Conservation (phyloP, 768 basidiomycete genomes). For the Antrodiella citrinella region DNA sequence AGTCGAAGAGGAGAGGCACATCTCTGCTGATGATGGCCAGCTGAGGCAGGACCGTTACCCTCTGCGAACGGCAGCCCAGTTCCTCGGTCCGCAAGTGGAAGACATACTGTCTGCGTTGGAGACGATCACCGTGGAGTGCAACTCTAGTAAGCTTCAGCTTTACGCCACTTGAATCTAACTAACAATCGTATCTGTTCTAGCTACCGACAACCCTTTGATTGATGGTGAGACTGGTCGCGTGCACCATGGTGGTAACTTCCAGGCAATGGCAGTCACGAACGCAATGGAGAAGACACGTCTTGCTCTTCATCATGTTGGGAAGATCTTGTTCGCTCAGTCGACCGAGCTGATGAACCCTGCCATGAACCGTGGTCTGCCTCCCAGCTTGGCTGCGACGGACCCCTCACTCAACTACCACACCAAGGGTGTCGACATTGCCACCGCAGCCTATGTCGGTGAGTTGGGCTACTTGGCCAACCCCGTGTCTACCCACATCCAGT, state of each 20-base stretch:
- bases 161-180: no score
- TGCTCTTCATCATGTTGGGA: constrained; percentile 42
- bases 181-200: constrained; percentile 28
- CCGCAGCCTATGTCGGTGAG: constrained; percentile 76
- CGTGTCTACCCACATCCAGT: constrained; percentile 77
- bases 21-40: constrained; percentile 63
- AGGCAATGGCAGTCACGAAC: constrained; percentile 79
- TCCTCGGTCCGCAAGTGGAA: constrained; percentile 80
- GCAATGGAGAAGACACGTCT: constrained; percentile 82
- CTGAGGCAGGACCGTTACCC: constrained; percentile 79
- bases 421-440: constrained; percentile 81
- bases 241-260: constrained; percentile 87
- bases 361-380: constrained; percentile 80
- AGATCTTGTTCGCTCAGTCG: constrained; percentile 41
- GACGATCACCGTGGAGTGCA: constrained; percentile 67
- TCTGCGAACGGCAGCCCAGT: constrained; percentile 72
- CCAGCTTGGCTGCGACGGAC: constrained; percentile 70
- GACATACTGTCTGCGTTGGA: constrained; percentile 61
- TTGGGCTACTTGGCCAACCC: constrained; percentile 79
- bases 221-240: constrained; percentile 57
- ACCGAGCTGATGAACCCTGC: constrained; percentile 73
- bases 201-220: constrained; percentile 83
- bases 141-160: constrained; percentile 55
- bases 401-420: constrained; percentile 76
- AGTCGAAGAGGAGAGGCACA: constrained; percentile 61